Evolutionary conservation across 2,329 filamentous ascomycete genomes (phyloP), one percentile per base, ranked within the genome.

Genomic region (Aureobasidium leucospermi): DNA sequence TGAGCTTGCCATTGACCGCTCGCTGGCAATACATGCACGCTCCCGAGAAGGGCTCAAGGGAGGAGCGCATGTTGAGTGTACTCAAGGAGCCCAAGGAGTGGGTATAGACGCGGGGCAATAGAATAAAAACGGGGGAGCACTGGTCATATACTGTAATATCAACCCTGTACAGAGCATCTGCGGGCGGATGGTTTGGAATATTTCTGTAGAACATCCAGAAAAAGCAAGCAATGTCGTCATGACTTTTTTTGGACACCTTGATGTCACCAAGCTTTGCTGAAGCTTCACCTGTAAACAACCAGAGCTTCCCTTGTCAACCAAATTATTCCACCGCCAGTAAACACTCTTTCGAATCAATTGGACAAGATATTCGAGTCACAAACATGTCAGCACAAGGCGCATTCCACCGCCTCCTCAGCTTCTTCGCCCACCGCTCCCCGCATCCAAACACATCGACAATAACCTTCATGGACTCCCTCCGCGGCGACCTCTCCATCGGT

Each of bases 11-110:
- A 6, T 79, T 96, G 65, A 97, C 93, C 13, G 94, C 94, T 28
- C 84, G 86, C 67, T 99, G 94, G 94, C 85, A 88, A 70, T 99
- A 99, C 74, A 96, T 96, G 92, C 89, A 96, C 74, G 83, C 87
- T 71, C 88, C 89, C 0, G 85, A 87, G 69, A 85, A 85, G 65
- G 85, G 85, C 61, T 87, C 83, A 71, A 75, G 86, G 64, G 94
- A 99, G 76, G 87, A 89, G 73, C 81, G 90, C 65, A 75, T 97
- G 63, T 79, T 96, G 51, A 86, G 93, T 61, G 88, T 86, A 42
- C 68, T 87, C 64, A 82, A 77, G 72, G 79, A 81, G 66, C 84
- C 84, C 3, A 77, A 77, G 62, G 83, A 86, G 63, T 87, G 84
- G 84, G 81, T 79, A 56, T 83, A 70, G 51, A 43, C 15, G 13